Conservation (phyloP, 1,284 basidiomycete species). For the Hemileia vastatrix region DNA sequence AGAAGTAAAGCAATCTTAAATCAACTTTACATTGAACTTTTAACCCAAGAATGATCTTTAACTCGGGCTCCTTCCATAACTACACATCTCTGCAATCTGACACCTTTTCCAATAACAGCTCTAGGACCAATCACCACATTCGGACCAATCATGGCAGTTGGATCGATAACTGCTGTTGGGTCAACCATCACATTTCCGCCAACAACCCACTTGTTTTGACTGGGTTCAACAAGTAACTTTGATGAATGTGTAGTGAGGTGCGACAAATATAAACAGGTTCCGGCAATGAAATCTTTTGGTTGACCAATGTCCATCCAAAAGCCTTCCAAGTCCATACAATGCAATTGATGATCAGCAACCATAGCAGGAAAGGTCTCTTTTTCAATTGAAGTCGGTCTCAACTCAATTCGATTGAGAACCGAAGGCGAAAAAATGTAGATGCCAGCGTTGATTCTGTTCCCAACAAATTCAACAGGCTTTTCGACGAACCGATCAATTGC, state of each 20-base stretch:
- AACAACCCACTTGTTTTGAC: slow-evolving; percentile 49
- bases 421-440: slow-evolving; percentile 54
- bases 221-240: slow-evolving; percentile 47
- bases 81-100: slow-evolving; percentile 51
- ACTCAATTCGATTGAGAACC: slow-evolving; percentile 50
- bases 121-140: slow-evolving; percentile 51
- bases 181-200: slow-evolving; percentile 50
- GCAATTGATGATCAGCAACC: slow-evolving; percentile 49
- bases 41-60: slow-evolving; percentile 51
- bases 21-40: slow-evolving; percentile 47
- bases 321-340: slow-evolving; percentile 50
- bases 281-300: slow-evolving; percentile 48
- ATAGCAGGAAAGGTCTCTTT: slow-evolving; percentile 52
- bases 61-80: slow-evolving; percentile 48
- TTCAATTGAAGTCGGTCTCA: slow-evolving; percentile 52
- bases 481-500: slow-evolving; percentile 53
- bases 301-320: slow-evolving; percentile 54
- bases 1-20: too few species aligned
- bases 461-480: slow-evolving; percentile 52
- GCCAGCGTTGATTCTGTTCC: slow-evolving; percentile 53
- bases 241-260: slow-evolving; percentile 48
- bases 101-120: slow-evolving; percentile 47
- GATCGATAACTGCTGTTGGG: slow-evolving; percentile 40
- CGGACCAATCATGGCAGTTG: slow-evolving; percentile 48
- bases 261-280: slow-evolving; percentile 51